These are phyloP conservation scores for Orbilia oligospora DNA, from an alignment of 2,329 filamentous ascomycete genomes.

Conservation along the genomic window DNA sequence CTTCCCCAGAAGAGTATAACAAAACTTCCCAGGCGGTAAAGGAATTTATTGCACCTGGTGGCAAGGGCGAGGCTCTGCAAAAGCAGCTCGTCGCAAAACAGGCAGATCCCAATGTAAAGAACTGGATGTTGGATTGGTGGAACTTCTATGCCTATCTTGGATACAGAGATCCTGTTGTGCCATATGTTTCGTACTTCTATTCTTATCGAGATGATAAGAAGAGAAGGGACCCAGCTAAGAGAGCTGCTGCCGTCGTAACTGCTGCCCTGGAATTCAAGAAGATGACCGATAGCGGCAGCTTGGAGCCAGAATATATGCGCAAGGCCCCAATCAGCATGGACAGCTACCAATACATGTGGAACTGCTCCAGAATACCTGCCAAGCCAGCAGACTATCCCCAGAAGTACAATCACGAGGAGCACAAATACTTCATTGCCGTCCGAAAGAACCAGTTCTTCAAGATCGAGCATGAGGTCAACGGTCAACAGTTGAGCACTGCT, in stretches of 20 bases:
- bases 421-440: slow-evolving; percentile 90
- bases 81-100: slow-evolving; percentile 85
- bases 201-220: slow-evolving; percentile 94
- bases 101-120: slow-evolving; percentile 84
- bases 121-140: slow-evolving; percentile 99
- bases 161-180: slow-evolving; percentile 95
- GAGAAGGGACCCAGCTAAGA: slow-evolving; percentile 88
- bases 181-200: slow-evolving; percentile 99
- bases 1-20: slow-evolving; percentile 78
- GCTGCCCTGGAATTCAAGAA: slow-evolving; percentile 93
- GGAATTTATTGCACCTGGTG: slow-evolving; percentile 89
- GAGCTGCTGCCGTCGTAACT: slow-evolving; percentile 89
- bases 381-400: slow-evolving; percentile 84
- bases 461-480: slow-evolving; percentile 83
- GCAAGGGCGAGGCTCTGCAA: slow-evolving; percentile 85
- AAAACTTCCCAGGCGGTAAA: slow-evolving; percentile 85
- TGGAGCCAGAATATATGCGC: slow-evolving; percentile 99
- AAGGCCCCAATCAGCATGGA: slow-evolving; percentile 98
- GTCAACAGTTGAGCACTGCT: slow-evolving; percentile 85
- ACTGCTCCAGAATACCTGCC: slow-evolving; percentile 86
- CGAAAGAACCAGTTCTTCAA: slow-evolving; percentile 99
- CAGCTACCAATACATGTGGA: slow-evolving; percentile 99
- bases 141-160: slow-evolving; percentile 92
- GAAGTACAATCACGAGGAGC: slow-evolving; percentile 80
- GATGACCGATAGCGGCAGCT: slow-evolving; percentile 82